phyloP scores from a whole-genome alignment of 2,329 filamentous ascomycete species.

The Pseudogymnoascus sp. region DNA sequence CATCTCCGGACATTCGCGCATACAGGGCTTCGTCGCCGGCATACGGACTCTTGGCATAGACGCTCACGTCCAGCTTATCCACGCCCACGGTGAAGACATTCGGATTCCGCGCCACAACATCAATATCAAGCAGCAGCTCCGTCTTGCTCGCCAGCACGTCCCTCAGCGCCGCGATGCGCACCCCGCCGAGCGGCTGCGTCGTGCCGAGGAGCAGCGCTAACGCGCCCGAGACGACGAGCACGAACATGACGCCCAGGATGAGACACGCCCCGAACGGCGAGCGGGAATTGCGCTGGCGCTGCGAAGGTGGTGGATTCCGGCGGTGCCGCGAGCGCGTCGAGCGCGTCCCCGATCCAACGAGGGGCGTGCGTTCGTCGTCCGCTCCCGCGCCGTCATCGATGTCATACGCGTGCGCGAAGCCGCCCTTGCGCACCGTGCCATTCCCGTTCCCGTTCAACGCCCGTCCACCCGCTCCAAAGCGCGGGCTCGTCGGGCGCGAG shows the following conservation, averaged over 20 bases:
- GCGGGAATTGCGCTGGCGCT: constrained; percentile 54
- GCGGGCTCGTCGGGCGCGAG: constrained; percentile 61
- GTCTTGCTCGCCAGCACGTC: constrained; percentile 91
- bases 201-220: constrained; percentile 86
- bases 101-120: constrained; percentile 81
- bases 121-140: constrained; percentile 88
- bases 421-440: constrained; percentile 50
- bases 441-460: constrained; percentile 37
- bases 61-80: constrained; percentile 76
- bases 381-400: constrained; percentile 72
- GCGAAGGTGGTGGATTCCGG: constrained; percentile 44
- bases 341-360: constrained; percentile 54
- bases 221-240: constrained; percentile 75
- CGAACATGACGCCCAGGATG: constrained; percentile 70
- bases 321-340: constrained; percentile 50
- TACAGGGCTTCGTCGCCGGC: constrained; percentile 42
- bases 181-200: constrained; percentile 74
- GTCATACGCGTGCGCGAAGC: constrained; percentile 57
- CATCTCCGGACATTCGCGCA: constrained; percentile 31
- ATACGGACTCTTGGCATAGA: constrained; percentile 91
- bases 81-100: constrained; percentile 86
- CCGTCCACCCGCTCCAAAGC: constrained; percentile 32
- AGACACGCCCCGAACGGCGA: constrained; percentile 79
- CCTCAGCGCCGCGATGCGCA: constrained; percentile 70
- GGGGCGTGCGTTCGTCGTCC: constrained; percentile 80